Base-by-base conservation (phyloP, 345 rosid species). In the Gossypium bickii region DNA sequence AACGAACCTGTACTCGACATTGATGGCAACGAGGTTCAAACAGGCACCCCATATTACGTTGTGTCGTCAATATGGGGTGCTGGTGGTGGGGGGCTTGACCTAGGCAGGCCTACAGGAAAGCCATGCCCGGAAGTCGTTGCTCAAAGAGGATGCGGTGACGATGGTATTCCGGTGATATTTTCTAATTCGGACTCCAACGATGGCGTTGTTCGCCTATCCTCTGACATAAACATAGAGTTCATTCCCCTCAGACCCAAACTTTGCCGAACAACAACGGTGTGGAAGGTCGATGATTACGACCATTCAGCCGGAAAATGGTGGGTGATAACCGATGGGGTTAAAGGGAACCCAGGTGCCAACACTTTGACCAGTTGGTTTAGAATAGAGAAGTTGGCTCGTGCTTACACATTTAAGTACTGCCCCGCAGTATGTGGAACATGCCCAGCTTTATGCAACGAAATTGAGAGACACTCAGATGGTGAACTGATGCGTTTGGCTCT, bases 281-380 rank as follows among this genome's bases (percentile, higher is more conserved):
- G 6, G 38, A 34, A 34, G 38, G 8, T 67, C 8, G 13, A 47
- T n/a, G 2, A 49, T 48, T 34, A 34, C 38, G 38, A 4, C 6
- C 34, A 27, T 34, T 34, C 38, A 34, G 38, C 6, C 38, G 56
- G 56, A 8, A 22, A 48, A 3, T 24, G 20, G 22, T 67, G 71
- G 71, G 22, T 67, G 56, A 16, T n/a, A 67, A 25, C 55, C 4
- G 57, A 18, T 24, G 57, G 43, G 4, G 18, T 2, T 15, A 16
- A 3, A 24, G 57, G 71, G 3, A 4, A 24, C 4, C 43, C 71
- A 8, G 71, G 57, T 24, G 5, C 43, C n/a, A 7, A 48, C 18
- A 67, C 71, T 25, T 3, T 67, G 20, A 24, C 17, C 2, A 77
- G 49, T 29, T 71, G 76, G 80, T 77, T 77, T 25, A 48, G 25